A percentile compares a stretch with the other conserved stretches of the same genome.
Evolutionary conservation across 1,139 yeast genomes (phyloP).

Genomic region (Geotrichum phurueaensis): DNA sequence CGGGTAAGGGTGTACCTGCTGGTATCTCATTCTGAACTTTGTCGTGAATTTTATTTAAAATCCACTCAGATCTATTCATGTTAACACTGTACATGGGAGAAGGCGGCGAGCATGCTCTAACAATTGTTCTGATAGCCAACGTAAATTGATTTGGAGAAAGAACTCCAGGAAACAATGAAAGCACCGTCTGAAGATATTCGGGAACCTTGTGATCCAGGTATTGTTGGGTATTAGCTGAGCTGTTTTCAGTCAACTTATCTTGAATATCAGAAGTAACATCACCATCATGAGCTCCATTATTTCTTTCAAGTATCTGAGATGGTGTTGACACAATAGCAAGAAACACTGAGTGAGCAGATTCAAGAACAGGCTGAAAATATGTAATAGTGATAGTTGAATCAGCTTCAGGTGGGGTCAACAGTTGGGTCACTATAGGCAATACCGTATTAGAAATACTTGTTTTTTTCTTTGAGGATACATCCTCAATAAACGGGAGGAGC

Average conservation of each 20-base stretch:
- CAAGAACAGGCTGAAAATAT: constrained; percentile 43
- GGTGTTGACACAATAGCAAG: constrained; percentile 33
- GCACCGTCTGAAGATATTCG: constrained; percentile 36
- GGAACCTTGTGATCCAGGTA: constrained; percentile 31
- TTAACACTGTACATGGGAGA: constrained; percentile 35
- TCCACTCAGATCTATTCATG: constrained; percentile 36
- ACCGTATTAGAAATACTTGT: constrained; percentile 37
- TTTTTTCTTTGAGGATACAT: constrained; percentile 21
- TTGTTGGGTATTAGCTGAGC: constrained; percentile 27
- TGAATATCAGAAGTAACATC: constrained; percentile 17
- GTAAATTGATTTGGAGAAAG: constrained; percentile 54
- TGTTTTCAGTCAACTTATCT: constrained; percentile 9
- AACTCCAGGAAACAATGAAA: constrained; percentile 51
- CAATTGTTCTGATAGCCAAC: constrained; percentile 54
- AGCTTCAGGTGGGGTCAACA: constrained; percentile 36
- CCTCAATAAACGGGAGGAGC: constrained; percentile 6
- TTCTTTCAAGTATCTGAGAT: constrained; percentile 13
- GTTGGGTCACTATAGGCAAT: constrained; percentile 41
- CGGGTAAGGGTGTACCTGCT: constrained; percentile 35
- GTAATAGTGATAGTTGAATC: constrained; percentile 9
- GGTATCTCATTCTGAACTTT: constrained; percentile 27
- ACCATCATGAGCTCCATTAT: constrained; percentile 10
- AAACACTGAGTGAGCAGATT: constrained; percentile 64
- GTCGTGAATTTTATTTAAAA: constrained; percentile 40
- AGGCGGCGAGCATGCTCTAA: constrained; percentile 46